These are phyloP conservation scores for Hevea brasiliensis DNA, from an alignment of 345 rosid species.

Conservation along the genomic window DNA sequence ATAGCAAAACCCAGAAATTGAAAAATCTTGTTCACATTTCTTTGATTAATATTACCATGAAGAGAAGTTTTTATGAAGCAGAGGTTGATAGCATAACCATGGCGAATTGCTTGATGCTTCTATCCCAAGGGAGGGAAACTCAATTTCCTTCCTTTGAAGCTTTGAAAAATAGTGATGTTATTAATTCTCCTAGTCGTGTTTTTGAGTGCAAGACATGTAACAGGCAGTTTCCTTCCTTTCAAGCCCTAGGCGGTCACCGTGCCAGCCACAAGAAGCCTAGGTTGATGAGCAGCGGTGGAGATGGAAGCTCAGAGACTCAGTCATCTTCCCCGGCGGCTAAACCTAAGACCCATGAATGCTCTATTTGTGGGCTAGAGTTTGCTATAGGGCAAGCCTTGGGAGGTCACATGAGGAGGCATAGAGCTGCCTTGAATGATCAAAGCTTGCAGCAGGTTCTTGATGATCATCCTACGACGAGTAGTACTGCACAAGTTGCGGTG, in stretches of 20 bases:
- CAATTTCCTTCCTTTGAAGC: conserved; percentile 10
- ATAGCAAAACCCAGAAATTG: neutral
- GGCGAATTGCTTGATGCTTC: conserved; percentile 59
- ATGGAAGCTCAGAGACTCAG: conserved; percentile 14
- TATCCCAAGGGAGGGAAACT: conserved; percentile 35
- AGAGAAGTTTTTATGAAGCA: conserved; percentile 40
- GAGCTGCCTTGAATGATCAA: conserved; percentile 24
- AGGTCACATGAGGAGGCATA: conserved; percentile 74
- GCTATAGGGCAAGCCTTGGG: conserved; percentile 72
- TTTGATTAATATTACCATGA: conserved; percentile 28
- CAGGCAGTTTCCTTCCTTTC: conserved; percentile 57
- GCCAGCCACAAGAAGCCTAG: conserved; percentile 72
- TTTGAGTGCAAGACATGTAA: conserved; percentile 76
- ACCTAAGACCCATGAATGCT: conserved; percentile 68
- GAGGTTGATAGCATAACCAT: conserved; percentile 40
- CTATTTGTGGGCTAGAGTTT: conserved; percentile 83
- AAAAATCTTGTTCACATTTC: neutral
- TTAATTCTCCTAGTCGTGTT: conserved; percentile 30
- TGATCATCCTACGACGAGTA: neutral
- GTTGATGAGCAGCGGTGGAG: conserved; percentile 14
- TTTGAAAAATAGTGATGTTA: neutral
- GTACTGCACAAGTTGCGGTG: neutral
- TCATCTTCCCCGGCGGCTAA: conserved; percentile 30
- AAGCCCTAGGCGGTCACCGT: conserved; percentile 67
- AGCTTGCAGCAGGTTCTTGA: conserved; percentile 1